These are phyloP conservation scores for Chalciporus chontae DNA, from an alignment of 768 basidiomycete genomes.

Conservation along the genomic window DNA sequence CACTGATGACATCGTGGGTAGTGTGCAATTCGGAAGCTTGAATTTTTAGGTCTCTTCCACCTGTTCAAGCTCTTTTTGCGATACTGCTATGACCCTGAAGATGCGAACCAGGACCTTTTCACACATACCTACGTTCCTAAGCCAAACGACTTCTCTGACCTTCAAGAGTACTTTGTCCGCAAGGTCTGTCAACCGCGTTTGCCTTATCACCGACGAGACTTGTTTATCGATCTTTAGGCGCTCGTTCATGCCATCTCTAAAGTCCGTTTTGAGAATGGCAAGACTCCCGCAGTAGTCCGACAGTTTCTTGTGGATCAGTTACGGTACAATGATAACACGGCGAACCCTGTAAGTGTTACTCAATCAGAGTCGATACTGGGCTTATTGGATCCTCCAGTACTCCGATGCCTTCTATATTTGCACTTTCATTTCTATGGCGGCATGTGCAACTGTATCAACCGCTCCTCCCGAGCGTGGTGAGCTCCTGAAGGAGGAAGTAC, in stretches of 20 bases:
- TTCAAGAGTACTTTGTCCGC: conserved; percentile 91
- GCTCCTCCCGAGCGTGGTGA: conserved; percentile 80
- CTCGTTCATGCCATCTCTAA: conserved; percentile 80
- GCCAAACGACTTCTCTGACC: conserved; percentile 90
- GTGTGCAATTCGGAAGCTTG: conserved; percentile 81
- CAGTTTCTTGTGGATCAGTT: conserved; percentile 89
- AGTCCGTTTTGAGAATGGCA: conserved; percentile 83
- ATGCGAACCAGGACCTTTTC: conserved; percentile 78
- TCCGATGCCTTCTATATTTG: conserved; percentile 91
- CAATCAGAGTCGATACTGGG: background rate
- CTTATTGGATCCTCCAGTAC: conserved; percentile 47
- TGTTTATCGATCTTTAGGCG: conserved; percentile 41
- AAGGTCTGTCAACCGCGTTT: conserved; percentile 51
- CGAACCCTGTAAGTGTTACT: conserved; percentile 64
- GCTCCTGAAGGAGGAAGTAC: conserved; percentile 64
- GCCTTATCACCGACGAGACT: conserved; percentile 1
- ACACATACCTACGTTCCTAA: conserved; percentile 87
- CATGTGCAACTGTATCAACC: conserved; percentile 73
- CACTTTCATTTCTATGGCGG: conserved; percentile 77
- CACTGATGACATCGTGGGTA: conserved; percentile 29
- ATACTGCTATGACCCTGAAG: conserved; percentile 87
- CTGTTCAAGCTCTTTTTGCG: conserved; percentile 92
- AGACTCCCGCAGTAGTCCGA: conserved; percentile 80
- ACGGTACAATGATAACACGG: conserved; percentile 93
- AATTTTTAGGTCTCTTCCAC: conserved; percentile 91